These are phyloP conservation scores for Colletotrichum sp. DNA, from an alignment of 2,329 filamentous ascomycete genomes.

Conservation along the genomic window DNA sequence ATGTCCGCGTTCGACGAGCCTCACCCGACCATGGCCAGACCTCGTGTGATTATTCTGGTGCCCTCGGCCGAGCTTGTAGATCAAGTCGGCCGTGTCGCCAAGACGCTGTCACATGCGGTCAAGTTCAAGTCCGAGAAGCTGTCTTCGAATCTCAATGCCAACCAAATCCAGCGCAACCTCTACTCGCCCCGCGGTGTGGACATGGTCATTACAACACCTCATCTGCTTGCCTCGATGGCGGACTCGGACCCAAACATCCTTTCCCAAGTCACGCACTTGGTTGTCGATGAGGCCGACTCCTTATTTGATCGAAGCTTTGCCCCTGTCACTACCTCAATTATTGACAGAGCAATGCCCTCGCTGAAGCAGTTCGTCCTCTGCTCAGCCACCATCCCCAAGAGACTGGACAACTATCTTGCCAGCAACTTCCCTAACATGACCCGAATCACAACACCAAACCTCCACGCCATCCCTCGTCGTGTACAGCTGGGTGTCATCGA, in stretches of 20 bases:
- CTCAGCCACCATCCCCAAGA: constrained; percentile 92
- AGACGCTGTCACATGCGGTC: constrained; percentile 79
- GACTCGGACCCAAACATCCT: constrained; percentile 90
- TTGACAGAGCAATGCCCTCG: constrained; percentile 81
- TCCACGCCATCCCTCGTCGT: constrained; percentile 93
- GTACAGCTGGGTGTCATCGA: constrained; percentile 95
- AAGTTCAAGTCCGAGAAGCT: constrained; percentile 88
- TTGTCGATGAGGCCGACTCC: constrained; percentile 96
- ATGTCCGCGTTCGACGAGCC: constrained; percentile 69
- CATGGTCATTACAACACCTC: constrained; percentile 84
- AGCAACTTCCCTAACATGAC: constrained; percentile 81
- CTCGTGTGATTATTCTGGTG: constrained; percentile 83
- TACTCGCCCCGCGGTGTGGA: constrained; percentile 85
- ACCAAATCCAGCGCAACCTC: constrained; percentile 82
- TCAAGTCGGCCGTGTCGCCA: constrained; percentile 83
- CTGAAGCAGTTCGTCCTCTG: constrained; percentile 88
- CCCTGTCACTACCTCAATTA: constrained; percentile 78
- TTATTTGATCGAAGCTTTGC: constrained; percentile 93
- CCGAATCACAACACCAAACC: constrained; percentile 90
- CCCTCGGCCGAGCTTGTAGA: constrained; percentile 91
- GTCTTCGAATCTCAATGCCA: constrained; percentile 76
- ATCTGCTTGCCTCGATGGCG: constrained; percentile 86
- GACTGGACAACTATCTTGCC: constrained; percentile 84
- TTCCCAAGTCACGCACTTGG: constrained; percentile 85
- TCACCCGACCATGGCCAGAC: constrained; percentile 77